These are phyloP conservation scores for Vigna angularis DNA, from an alignment of 306 rosid species.

Conservation along the genomic window DNA sequence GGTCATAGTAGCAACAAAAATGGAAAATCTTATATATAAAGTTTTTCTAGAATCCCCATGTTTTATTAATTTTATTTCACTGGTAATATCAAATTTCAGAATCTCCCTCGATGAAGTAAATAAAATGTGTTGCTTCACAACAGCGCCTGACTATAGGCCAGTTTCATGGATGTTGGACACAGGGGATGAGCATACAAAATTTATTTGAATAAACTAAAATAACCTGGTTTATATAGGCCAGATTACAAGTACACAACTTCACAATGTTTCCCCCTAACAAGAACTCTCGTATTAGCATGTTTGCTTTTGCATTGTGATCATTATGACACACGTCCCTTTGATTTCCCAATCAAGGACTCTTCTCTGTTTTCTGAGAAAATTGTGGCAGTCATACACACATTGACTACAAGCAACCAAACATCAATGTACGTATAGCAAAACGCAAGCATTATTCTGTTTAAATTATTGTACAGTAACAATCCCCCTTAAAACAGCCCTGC, in stretches of 20 bases:
- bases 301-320: too few species aligned
- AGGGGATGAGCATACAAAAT: not conserved
- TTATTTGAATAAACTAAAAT: conserved; percentile 7
- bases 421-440: not conserved
- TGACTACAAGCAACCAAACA: too few species aligned
- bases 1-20: conserved; percentile 16
- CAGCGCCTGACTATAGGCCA: conserved; percentile 13
- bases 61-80: conserved; percentile 31
- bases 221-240: not conserved
- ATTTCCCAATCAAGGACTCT: too few species aligned
- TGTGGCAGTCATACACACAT: too few species aligned
- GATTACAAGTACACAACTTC: not conserved
- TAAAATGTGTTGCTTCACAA: not conserved
- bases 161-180: not conserved
- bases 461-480: not conserved
- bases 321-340: too few species aligned
- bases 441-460: not conserved
- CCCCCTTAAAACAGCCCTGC: too few species aligned
- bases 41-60: conserved; percentile 4
- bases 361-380: too few species aligned
- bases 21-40: conserved; percentile 1
- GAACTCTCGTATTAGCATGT: not conserved
- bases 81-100: conserved; percentile 31
- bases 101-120: conserved; percentile 7
- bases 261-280: not conserved